Conservation (phyloP, 768 basidiomycete genomes). For the Cyclocybe aegerita region DNA sequence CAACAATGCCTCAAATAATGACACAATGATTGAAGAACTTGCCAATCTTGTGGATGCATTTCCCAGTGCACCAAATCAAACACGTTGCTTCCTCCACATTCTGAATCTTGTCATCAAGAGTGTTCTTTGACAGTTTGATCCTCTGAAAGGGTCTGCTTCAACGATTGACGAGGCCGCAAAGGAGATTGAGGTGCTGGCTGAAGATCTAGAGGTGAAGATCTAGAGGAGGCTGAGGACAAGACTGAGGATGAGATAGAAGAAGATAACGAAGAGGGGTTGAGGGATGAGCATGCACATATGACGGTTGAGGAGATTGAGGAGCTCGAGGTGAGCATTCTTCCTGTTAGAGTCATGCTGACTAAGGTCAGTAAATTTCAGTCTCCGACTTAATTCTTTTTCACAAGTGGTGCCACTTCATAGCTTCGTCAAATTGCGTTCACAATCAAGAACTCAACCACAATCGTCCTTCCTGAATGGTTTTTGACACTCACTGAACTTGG, state of each 20-base stretch:
- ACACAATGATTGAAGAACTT: slow-evolving; percentile 33
- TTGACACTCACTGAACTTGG: slow-evolving; percentile 7
- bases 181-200: slow-evolving; percentile 5
- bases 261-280: slow-evolving; percentile 20
- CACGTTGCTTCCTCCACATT: slow-evolving; percentile 34
- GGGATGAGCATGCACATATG: slow-evolving; percentile 17
- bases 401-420: slow-evolving; percentile 9
- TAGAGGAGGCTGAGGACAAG: slow-evolving; percentile 5
- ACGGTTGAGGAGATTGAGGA: slow-evolving; percentile 9
- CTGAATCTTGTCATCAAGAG: slow-evolving; percentile 33
- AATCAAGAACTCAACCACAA: slow-evolving; percentile 23
- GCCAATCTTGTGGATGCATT: slow-evolving; percentile 17
- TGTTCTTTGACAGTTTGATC: slow-evolving; percentile 27
- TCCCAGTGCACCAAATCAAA: slow-evolving; percentile 18
- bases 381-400: slow-evolving; percentile 8
- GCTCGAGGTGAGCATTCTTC: slow-evolving; percentile 18
- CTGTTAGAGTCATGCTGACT: slow-evolving; percentile 24
- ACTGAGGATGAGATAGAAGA: slow-evolving; percentile 6
- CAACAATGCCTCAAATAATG: slow-evolving; percentile 35
- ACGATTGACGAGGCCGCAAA: neutral
- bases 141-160: too few species aligned
- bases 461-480: slow-evolving; percentile 20
- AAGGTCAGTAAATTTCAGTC: slow-evolving; percentile 26
- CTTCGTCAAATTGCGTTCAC: slow-evolving; percentile 18
- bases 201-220: slow-evolving; percentile 6